Evolutionary conservation across 2,329 filamentous ascomycete species (phyloP), one percentile per base, ranked within the genome.

Genomic region (Fusarium newnesense): DNA sequence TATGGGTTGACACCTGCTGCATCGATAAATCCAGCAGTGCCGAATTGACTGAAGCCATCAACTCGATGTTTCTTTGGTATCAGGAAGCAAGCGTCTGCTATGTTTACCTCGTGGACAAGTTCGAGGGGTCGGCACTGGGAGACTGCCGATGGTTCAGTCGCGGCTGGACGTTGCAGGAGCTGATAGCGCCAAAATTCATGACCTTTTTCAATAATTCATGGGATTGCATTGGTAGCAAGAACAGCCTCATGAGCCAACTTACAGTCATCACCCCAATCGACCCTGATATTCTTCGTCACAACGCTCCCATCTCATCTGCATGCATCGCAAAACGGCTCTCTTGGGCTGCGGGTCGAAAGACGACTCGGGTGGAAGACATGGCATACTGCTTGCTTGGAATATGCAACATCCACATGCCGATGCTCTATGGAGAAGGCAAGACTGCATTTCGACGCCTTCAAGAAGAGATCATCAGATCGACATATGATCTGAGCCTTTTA

Each of bases 111-210:
- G 43, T 4, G 0, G 43, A 46, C 18, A 46, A 7, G 18, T 28
- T 28, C 8, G 4, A 28, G 5, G 18, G 24, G 5, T 46, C 24
- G 1, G 0, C 5, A 8, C 11, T 46, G 5, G 4, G 11, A 13
- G 43, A 46, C 18, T 46, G 43, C 11, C 43, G 43, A 28, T 46
- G 43, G 43, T 46, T 28, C 5, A 28, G 5, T 21, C 43, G 43
- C 18, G 43, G 24, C 24, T 46, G 24, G 43, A 46, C 43, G 2
- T 21, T 46, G 8, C 43, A 46, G 43, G 43, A 46, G 43, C 24
- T 46, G 18, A 28, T 46, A 46, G 43, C 24, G 8, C 43, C 43
- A 13, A 2, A 13, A 0, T 5, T 26, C 18, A 28, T 46, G 4
- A 9, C 7, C 18, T 28, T 46, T 4, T 21, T 19, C 24, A 7